Evolutionary conservation across 208 protist genomes (phyloP), one percentile per base, ranked within the genome.

Genomic region (Trypanosoma lewisi): DNA sequence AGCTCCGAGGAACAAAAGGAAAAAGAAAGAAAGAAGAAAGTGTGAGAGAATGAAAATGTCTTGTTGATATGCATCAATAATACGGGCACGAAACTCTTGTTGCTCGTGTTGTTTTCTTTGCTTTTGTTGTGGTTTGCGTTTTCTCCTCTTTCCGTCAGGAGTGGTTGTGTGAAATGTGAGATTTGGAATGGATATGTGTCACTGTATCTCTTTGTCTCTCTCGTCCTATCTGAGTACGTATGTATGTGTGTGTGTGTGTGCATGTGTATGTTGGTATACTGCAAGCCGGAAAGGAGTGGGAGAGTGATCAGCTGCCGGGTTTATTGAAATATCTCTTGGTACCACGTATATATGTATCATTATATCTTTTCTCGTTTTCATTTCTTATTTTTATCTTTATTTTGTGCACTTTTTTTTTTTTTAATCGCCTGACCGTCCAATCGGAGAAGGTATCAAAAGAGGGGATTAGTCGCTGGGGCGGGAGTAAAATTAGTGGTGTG

Each of bases 181-280:
- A n/a, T n/a, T n/a, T n/a, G n/a, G 2, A 47, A 5, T 2, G 9
- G n/a, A 47, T 37, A 55, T 53, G 27, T 44, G 37, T 44, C 42
- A 16, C 62, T 28, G 30, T 54, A 42, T 64, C 36, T 27, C 42
- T 12, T 65, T 53, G 31, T 65, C 21, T 47, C 19, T 50, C 63
- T 64, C 50, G 44, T 58, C 25, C 47, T 75, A 5, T 57, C 12
- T 67, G n/a, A 56, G 16, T 48, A 37, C 50, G 14, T 73, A 21
- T 45, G 7, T 45, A 39, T 59, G 5, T 36, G 28, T 50, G 33
- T 56, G n/a, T 28, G 31, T 54, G 52, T 52, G 23, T 34, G 27
- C 33, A 7, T 66, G 49, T 52, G 17, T 25, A 16, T 31, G 27
- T 56, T 8, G 7, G 16, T 56, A 19, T 56, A 8, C 25, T 11